Base-by-base conservation (phyloP, 345 rosid genomes). In the Fremontodendron californicum region DNA sequence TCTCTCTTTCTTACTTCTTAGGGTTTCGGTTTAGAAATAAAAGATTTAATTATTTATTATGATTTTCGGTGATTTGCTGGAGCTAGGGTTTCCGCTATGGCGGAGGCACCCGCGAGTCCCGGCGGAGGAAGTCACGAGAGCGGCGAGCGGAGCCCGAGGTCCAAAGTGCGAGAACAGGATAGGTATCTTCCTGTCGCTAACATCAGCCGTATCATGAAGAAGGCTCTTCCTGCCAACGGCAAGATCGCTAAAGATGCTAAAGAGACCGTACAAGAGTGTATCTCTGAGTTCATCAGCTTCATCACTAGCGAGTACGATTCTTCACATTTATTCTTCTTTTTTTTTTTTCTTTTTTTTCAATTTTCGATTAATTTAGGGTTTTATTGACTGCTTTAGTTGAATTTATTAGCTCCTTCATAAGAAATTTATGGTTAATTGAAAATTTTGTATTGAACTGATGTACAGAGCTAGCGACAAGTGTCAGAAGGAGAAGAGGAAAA, bases 401-500 rank as follows among this genome's bases (percentile, higher is more conserved):
- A n/a, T n/a, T n/a, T n/a, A n/a, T n/a, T n/a, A n/a, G n/a, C n/a
- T n/a, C n/a, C n/a, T n/a, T n/a, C n/a, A n/a, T n/a, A n/a, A n/a
- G n/a, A n/a, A n/a, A n/a, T n/a, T 42, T 35, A 19, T 19, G 57
- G 12, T 40, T 65, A 12, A 55, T 48, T 35, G 60, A 33, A 60
- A n/a, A 23, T 72, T 85, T 71, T 9, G 54, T 54, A 13, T 74
- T 74, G 70, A 55, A 48, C 77, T 77, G 70, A 66, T 49, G 78
- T 80, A 83, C 78, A 94, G 98, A 78, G 98, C 98, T 31, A 93
- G 98, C 82, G 98, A 93, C 82, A 94, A 93, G 86, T 94, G 98
- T 43, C 98, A 93, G 92, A 90, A 88, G 74, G 98, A 94, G 90
- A 93, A 94, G 88, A 86, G 98, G 85, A 94, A 93, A 89, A 93